phyloP scores from a whole-genome alignment of 2,329 filamentous ascomycete species.

The Diplodia mutila region DNA sequence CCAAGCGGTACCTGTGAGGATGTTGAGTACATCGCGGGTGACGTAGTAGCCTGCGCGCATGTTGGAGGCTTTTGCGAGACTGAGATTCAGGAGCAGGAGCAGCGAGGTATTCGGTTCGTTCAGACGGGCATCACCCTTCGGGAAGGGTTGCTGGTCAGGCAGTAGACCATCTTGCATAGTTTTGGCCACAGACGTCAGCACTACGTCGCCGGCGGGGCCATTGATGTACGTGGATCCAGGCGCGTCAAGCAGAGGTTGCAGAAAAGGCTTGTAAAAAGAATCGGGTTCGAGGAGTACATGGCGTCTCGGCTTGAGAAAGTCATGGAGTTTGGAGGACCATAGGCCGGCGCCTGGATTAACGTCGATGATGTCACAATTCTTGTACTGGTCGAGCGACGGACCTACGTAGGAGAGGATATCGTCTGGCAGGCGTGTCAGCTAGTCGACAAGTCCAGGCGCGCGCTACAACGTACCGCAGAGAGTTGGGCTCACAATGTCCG shows the following conservation, averaged over 20 bases:
- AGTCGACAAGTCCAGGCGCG: not conserved
- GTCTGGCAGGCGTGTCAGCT: slow-evolving; percentile 53
- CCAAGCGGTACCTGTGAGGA: slow-evolving; percentile 64
- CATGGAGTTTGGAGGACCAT: slow-evolving; percentile 77
- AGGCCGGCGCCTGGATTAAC: slow-evolving; percentile 79
- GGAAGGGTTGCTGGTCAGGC: slow-evolving; percentile 57
- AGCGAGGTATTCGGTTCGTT: slow-evolving; percentile 70
- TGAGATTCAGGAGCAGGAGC: slow-evolving; percentile 52
- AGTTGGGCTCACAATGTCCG: slow-evolving; percentile 46
- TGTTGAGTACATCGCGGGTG: slow-evolving; percentile 61
- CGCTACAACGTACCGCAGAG: slow-evolving; percentile 45
- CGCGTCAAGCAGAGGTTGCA: slow-evolving; percentile 52
- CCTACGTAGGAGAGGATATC: slow-evolving; percentile 72
- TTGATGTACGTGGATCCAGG: slow-evolving; percentile 47
- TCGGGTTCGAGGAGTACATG: slow-evolving; percentile 84
- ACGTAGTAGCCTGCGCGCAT: slow-evolving; percentile 49
- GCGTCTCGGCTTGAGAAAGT: slow-evolving; percentile 73
- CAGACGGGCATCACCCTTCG: slow-evolving; percentile 45
- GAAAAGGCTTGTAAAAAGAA: slow-evolving; percentile 61
- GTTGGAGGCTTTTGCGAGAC: not conserved
- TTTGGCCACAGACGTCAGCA: slow-evolving; percentile 49
- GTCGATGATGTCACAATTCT: slow-evolving; percentile 84
- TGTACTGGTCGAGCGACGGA: slow-evolving; percentile 68
- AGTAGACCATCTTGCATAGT: slow-evolving; percentile 58
- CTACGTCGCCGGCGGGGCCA: slow-evolving; percentile 27